Conservation (phyloP, 768 basidiomycete species). For the Pisolithus albus region DNA sequence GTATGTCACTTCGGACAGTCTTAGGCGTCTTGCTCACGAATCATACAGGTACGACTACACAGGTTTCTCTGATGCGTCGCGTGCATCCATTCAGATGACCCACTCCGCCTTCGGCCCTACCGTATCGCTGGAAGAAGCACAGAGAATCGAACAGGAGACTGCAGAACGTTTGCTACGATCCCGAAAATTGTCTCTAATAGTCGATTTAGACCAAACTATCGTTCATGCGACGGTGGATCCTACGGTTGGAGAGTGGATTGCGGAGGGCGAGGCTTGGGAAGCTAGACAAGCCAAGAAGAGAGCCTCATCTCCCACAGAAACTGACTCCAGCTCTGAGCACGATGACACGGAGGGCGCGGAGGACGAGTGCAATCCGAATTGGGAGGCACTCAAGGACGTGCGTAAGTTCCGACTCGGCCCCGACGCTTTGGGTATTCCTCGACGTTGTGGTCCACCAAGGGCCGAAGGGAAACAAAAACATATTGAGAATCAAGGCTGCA, state of each 20-base stretch:
- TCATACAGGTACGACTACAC: constrained; percentile 68
- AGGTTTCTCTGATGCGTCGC: constrained; percentile 77
- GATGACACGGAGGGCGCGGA: constrained; percentile 37
- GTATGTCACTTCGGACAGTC: constrained; percentile 37
- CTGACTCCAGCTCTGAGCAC: constrained; percentile 29
- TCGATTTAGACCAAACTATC: constrained; percentile 98
- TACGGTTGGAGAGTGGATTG: constrained; percentile 96
- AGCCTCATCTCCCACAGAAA: constrained; percentile 25
- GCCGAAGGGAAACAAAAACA: constrained; percentile 55
- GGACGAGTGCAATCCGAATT: constrained; percentile 84
- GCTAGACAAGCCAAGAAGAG: constrained; percentile 43
- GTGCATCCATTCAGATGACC: constrained; percentile 89
- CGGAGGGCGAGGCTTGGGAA: constrained; percentile 79
- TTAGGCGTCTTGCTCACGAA: constrained; percentile 9
- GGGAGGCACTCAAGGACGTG: constrained; percentile 86
- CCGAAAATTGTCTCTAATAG: constrained; percentile 86
- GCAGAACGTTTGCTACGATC: constrained; percentile 68
- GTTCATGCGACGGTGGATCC: constrained; percentile 99
- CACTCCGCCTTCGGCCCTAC: constrained; percentile 89
- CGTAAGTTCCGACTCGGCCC: constrained; percentile 81
- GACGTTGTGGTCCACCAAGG: constrained; percentile 33
- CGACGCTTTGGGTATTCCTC: constrained; percentile 54
- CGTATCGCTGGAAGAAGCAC: constrained; percentile 89
- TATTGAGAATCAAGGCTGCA: constrained; percentile 74
- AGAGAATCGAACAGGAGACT: constrained; percentile 78